Base-by-base conservation (phyloP, 2,329 filamentous ascomycete species). In the Penicillium sp. region DNA sequence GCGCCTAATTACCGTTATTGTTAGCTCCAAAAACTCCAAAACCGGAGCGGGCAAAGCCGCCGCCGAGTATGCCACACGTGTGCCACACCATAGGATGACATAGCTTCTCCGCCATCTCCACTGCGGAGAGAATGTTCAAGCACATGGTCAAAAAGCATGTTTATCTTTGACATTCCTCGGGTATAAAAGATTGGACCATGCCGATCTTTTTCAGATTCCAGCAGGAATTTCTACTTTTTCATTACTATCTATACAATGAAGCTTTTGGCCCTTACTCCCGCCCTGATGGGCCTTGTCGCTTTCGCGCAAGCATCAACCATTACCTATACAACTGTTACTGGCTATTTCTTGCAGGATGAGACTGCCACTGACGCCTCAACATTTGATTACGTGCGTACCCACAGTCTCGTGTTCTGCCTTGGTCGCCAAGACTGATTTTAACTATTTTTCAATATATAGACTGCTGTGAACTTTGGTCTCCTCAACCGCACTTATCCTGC, bases 241-340 rank as follows among this genome's bases (percentile, higher is more conserved):
- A 16, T 31, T 29, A 26, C 8, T 39, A 35, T 19, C 39, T 35
- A 35, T 50, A n/a, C 22, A 29, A 71, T 71, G 69, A 70, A 61
- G 61, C 75, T 96, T 31, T 86, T 96, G 65, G 86, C 90, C 0
- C 83, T 89, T 0, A 91, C 92, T 0, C 87, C 90, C 0, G 86
- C 86, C 48, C 92, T 90, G 0, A 77, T 92, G 0, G 80, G 84
- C 1, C 81, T 96, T 0, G 85, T 88, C 3, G 85, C 91, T 59
- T 87, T 96, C 79, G 95, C 90, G 3, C 79, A 64, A 5, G 66
- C 66, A 5, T 59, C 63, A 8, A 63, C 66, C 39, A 63, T 72
- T 56, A 64, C 71, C 33, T 79, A 78, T 55, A 70, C 70, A 22
- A 74, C 76, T 5, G 75, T 82, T 10, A 65, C 72, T 4, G 80